Conservation (phyloP, 2,329 filamentous ascomycete genomes). For the Ascochyta pisi region DNA sequence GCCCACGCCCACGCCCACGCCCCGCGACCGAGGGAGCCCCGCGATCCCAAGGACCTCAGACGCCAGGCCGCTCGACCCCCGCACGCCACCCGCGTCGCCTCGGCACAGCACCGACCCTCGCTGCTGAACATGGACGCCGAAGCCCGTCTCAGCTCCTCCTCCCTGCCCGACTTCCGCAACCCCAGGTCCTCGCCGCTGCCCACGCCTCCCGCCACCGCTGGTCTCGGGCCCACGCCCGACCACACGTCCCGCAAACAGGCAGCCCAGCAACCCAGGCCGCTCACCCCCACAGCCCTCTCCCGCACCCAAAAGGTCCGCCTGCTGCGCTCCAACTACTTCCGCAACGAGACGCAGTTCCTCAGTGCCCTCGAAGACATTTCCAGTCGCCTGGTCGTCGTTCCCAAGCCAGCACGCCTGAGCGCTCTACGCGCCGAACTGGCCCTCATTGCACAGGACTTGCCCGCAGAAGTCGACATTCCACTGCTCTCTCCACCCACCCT, state of each 20-base stretch:
- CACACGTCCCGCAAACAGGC: slow-evolving; percentile 54
- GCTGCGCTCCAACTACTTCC: slow-evolving; percentile 81
- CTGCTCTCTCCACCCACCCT: slow-evolving; percentile 79
- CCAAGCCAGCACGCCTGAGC: slow-evolving; percentile 80
- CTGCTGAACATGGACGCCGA: slow-evolving; percentile 65
- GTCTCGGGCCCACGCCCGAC: slow-evolving; percentile 44
- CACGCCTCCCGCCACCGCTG: slow-evolving; percentile 51
- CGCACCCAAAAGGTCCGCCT: slow-evolving; percentile 72
- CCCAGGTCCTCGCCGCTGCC: slow-evolving; percentile 54
- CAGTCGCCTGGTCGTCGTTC: slow-evolving; percentile 81
- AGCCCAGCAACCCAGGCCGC: slow-evolving; percentile 62
- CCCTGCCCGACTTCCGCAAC: slow-evolving; percentile 67
- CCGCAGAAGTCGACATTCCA: slow-evolving; percentile 83
- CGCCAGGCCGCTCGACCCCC: slow-evolving; percentile 36
- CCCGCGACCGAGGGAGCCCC: slow-evolving; percentile 32
- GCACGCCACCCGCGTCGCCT: slow-evolving; percentile 29
- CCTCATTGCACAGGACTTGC: slow-evolving; percentile 79
- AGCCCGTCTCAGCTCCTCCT: slow-evolving; percentile 71
- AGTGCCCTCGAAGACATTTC: slow-evolving; percentile 84
- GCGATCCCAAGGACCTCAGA: slow-evolving; percentile 38
- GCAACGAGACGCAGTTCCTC: slow-evolving; percentile 80
- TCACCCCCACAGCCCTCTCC: slow-evolving; percentile 68
- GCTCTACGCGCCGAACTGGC: slow-evolving; percentile 81
- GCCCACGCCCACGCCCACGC: slow-evolving; percentile 30
- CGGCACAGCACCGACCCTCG: slow-evolving; percentile 52